Evolutionary conservation across 257 asterid species (phyloP), one percentile per base, ranked within the genome.

Genomic region (Fraxinus americana): DNA sequence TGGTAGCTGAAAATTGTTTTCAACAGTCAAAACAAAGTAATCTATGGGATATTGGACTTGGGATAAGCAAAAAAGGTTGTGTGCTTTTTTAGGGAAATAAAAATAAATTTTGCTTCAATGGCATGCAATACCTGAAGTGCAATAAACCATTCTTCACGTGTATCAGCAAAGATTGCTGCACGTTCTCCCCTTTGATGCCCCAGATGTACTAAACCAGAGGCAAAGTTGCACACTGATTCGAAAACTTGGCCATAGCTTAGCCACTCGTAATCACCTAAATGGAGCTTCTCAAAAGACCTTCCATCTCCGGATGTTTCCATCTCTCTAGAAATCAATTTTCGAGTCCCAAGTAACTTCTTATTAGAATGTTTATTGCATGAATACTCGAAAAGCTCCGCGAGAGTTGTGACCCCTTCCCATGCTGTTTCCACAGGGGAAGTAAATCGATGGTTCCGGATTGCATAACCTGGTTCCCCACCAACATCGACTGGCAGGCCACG

Each of bases 191-290:
- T 96, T 81, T 79, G 87, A 87, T 96, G 98, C 77, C 99, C 99
- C 66, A 96, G 94, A 73, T 90, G 83, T 72, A 82, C 95, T 76
- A 96, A 85, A 82, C 98, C 99, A 72, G 97, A 93, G 45, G 98
- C 84, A 72, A 96, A 92, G 77, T 83, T 86, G 88, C 97, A 93
- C 5, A 89, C 98, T 12, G 94, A 70, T 79, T 90, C 93, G 83
- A 92, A 96, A 67, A 85, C 90, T 85, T 92, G 92, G 8, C 92
- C 94, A 66, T 91, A 96, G 81, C 88, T 93, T 86, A 90, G 73
- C 99, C 99, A 96, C 84, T 93, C 88, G 61, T 92, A 96, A 36
- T 93, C 96, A 67, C 99, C 99, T 84, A 96, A 82, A 86, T 96
- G 99, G 73, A 96, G 92, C 91, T 93, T 96, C 92, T 93, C 99